Conservation (phyloP, 2,329 filamentous ascomycete genomes). For the Periglandula ipomoeae region DNA sequence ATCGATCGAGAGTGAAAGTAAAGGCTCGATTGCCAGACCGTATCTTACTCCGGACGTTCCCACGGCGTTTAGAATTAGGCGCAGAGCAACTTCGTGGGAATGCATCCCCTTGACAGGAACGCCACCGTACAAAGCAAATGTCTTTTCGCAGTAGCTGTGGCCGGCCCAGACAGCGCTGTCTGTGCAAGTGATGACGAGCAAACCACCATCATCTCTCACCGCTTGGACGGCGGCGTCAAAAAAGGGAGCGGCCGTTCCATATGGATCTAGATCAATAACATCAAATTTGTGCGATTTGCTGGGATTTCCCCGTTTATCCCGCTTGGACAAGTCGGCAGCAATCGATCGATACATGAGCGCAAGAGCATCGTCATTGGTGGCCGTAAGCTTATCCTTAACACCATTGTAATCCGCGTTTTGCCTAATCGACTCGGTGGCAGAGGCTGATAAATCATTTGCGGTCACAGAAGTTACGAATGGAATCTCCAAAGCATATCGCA, state of each 20-base stretch:
- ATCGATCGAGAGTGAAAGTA: slow-evolving; percentile 89
- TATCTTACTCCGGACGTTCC: slow-evolving; percentile 75
- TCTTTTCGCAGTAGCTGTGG: slow-evolving; percentile 88
- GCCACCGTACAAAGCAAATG: slow-evolving; percentile 88
- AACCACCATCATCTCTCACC: slow-evolving; percentile 71
- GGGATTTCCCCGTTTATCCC: slow-evolving; percentile 29
- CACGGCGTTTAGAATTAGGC: slow-evolving; percentile 75
- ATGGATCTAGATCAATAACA: slow-evolving; percentile 93
- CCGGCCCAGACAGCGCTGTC: slow-evolving; percentile 94
- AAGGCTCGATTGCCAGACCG: slow-evolving; percentile 78
- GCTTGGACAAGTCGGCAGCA: slow-evolving; percentile 39
- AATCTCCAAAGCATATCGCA: slow-evolving; percentile 87
- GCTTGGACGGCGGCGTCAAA: slow-evolving; percentile 85
- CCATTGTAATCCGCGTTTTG: slow-evolving; percentile 79
- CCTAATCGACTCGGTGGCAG: slow-evolving; percentile 71
- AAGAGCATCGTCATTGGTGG: slow-evolving; percentile 74
- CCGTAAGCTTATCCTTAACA: slow-evolving; percentile 59
- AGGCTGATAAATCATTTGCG: slow-evolving; percentile 78
- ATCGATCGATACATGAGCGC: slow-evolving; percentile 80
- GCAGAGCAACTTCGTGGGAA: slow-evolving; percentile 82
- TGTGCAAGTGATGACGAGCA: slow-evolving; percentile 93
- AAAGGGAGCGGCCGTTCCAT: slow-evolving; percentile 87
- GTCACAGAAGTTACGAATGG: slow-evolving; percentile 74
- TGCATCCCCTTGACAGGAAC: slow-evolving; percentile 74
- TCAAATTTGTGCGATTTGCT: slow-evolving; percentile 57